These are phyloP conservation scores for Pseudocercospora crystallina DNA, from an alignment of 2,329 filamentous ascomycete genomes.

Conservation along the genomic window DNA sequence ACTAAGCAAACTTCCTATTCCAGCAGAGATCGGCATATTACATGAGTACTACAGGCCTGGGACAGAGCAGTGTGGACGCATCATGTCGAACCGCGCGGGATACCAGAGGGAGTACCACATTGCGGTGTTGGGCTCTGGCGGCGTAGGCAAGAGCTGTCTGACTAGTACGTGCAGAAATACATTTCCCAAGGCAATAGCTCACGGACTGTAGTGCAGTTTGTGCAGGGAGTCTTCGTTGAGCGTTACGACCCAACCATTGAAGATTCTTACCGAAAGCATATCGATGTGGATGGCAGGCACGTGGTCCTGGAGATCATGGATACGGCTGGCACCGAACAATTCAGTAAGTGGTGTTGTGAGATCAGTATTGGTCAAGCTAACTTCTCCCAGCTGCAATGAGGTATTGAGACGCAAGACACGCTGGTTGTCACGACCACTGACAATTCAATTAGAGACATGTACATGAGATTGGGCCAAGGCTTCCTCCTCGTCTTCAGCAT, in stretches of 20 bases:
- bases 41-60: neutral
- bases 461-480: slow-evolving; percentile 91
- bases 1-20: neutral
- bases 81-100: slow-evolving; percentile 31
- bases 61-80: slow-evolving; percentile 5
- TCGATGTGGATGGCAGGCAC: slow-evolving; percentile 82
- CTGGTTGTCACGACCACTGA: slow-evolving; percentile 1
- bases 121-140: slow-evolving; percentile 79
- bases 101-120: slow-evolving; percentile 67
- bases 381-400: slow-evolving; percentile 25
- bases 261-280: slow-evolving; percentile 60
- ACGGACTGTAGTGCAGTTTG: slow-evolving; percentile 71
- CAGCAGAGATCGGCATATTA: slow-evolving; percentile 6
- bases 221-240: slow-evolving; percentile 93
- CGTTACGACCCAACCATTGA: slow-evolving; percentile 64
- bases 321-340: slow-evolving; percentile 88
- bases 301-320: slow-evolving; percentile 89
- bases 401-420: slow-evolving; percentile 8
- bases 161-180: slow-evolving; percentile 61
- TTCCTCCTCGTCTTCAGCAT: slow-evolving; percentile 93
- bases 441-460: slow-evolving; percentile 60
- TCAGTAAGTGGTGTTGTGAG: slow-evolving; percentile 61
- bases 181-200: slow-evolving; percentile 6
- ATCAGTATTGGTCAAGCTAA: slow-evolving; percentile 4
- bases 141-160: slow-evolving; percentile 88